Evolutionary conservation across 2,329 filamentous ascomycete species (phyloP).

Genomic region (Cladobotryum protrusum): DNA sequence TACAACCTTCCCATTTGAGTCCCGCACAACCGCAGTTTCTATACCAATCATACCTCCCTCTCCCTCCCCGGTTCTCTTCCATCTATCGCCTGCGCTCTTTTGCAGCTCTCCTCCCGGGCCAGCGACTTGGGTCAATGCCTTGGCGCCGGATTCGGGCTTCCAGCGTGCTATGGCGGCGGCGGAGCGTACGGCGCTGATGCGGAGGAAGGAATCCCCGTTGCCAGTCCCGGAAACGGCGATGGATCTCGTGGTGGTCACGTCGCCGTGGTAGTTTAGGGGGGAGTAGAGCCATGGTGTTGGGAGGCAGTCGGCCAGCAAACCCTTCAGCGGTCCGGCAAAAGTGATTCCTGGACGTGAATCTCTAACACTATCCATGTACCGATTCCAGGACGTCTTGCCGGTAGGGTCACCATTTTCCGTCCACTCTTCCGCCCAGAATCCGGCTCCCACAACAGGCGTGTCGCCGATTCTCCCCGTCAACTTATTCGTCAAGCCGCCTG

Average conservation of each 20-base stretch:
- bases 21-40: conserved; percentile 47
- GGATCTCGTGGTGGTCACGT: conserved; percentile 23
- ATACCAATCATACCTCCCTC: conserved; percentile 83
- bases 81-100: conserved; percentile 65
- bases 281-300: conserved; percentile 41
- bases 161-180: conserved; percentile 69
- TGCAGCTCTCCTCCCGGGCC: conserved; percentile 70
- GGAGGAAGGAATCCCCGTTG: conserved; percentile 83
- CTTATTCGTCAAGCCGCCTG: conserved; percentile 84
- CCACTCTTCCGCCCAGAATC: conserved; percentile 90
- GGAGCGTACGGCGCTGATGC: conserved; percentile 63
- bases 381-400: conserved; percentile 12
- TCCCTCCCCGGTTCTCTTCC: conserved; percentile 69
- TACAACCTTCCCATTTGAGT: conserved; percentile 37
- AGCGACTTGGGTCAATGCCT: conserved; percentile 58
- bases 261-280: conserved; percentile 18
- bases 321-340: conserved; percentile 34
- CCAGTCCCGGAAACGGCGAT: conserved; percentile 70
- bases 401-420: conserved; percentile 32
- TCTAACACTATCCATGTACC: neutral
- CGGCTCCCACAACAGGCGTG: conserved; percentile 75
- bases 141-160: conserved; percentile 41
- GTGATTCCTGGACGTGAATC: conserved; percentile 9
- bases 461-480: conserved; percentile 78
- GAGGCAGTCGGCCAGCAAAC: conserved; percentile 54